phyloP scores from a whole-genome alignment of 2,329 filamentous ascomycete genomes.

The Pyrenochaeta sp. region DNA sequence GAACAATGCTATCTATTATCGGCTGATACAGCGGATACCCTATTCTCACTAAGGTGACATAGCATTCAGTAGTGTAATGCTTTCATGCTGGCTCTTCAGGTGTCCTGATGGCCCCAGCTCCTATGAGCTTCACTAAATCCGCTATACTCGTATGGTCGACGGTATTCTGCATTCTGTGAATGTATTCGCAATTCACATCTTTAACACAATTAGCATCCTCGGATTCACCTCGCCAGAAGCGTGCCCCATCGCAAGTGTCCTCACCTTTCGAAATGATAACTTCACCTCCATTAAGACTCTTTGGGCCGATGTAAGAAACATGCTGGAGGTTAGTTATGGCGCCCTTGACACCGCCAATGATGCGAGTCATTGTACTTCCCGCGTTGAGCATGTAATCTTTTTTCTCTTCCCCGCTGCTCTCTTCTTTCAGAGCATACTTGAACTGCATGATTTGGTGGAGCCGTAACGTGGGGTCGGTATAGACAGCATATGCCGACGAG shows the following conservation, averaged over 20 bases:
- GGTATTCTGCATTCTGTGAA: constrained; percentile 36
- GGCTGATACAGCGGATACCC: too few relatives aligned
- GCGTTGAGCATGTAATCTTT: constrained; percentile 32
- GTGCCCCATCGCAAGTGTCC: too few relatives aligned
- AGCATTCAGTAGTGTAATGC: too few relatives aligned
- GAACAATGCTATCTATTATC: too few relatives aligned
- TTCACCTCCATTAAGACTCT: constrained; percentile 32
- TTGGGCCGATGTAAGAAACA: constrained; percentile 27
- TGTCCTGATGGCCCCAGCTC: too few relatives aligned
- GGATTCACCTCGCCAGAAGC: not conserved
- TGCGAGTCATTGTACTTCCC: constrained; percentile 16
- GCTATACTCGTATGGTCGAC: constrained; percentile 31
- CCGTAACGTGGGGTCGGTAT: constrained; percentile 28
- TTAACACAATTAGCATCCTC: constrained; percentile 1
- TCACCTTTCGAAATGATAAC: constrained; percentile 25
- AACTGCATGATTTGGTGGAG: constrained; percentile 31
- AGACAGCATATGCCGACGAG: constrained; percentile 29
- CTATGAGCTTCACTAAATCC: constrained; percentile 12
- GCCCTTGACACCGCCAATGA: constrained; percentile 27
- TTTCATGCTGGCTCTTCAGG: too few relatives aligned
- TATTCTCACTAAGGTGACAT: too few relatives aligned
- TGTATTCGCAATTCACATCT: constrained; percentile 32
- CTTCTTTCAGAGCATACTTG: constrained; percentile 24
- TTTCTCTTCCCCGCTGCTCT: constrained; percentile 14
- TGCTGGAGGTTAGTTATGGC: constrained; percentile 25